Percentiles rank a stretch among this genome's conserved stretches.
These are phyloP conservation scores for Chytriomyces sp. DNA, from an alignment of 192 early-diverging fungal genomes.

Conservation along the genomic window DNA sequence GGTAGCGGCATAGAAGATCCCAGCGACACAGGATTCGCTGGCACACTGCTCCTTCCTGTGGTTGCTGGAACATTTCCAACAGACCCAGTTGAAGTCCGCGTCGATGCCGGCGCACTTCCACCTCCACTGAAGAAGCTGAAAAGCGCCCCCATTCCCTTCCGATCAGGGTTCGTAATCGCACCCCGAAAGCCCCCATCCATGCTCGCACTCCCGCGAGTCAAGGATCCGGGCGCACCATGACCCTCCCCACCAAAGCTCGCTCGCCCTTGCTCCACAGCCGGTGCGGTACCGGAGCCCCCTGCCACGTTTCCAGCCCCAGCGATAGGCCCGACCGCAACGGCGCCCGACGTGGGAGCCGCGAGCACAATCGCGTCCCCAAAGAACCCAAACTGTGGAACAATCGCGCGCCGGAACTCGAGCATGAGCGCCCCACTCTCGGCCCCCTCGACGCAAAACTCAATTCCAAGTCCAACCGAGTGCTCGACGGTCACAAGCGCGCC, in stretches of 20 bases:
- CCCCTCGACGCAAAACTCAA: neutral
- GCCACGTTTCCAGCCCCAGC: neutral
- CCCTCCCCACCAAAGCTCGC: neutral
- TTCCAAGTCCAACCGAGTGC: neutral
- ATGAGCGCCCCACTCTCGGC: neutral
- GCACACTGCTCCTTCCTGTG: neutral
- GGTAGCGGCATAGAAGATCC: neutral
- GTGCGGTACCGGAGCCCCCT: neutral
- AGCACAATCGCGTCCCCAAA: neutral
- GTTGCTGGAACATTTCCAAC: neutral
- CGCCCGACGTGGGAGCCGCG: too few species aligned
- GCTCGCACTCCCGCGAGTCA: neutral
- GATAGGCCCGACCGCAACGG: neutral
- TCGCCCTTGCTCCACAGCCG: too few species aligned
- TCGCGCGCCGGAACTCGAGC: neutral
- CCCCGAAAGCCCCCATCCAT: neutral
- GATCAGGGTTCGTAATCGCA: too few species aligned
- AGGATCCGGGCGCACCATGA: neutral
- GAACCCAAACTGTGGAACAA: neutral
- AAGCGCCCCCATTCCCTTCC: too few species aligned
- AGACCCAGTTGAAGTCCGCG: neutral
- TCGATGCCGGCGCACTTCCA: neutral
- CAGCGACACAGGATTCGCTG: too few species aligned
- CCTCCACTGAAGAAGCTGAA: neutral
- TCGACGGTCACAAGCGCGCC: neutral